Conservation (phyloP, 1,284 basidiomycete genomes). For the Phellopilus nigrolimitatus region DNA sequence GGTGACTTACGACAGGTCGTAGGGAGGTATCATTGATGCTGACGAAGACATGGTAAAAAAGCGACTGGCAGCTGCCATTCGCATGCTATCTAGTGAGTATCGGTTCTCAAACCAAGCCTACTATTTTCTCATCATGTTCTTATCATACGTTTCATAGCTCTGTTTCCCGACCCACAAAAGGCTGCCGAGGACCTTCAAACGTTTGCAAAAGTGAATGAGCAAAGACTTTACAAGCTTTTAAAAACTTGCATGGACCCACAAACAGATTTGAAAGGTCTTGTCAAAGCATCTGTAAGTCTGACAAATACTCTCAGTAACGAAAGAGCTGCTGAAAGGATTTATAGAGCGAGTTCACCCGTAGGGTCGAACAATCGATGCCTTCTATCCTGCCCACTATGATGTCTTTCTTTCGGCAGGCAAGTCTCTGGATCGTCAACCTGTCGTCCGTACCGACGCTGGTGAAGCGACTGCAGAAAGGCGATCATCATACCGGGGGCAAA, state of each 20-base stretch:
- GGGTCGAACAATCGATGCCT: slow-evolving; percentile 67
- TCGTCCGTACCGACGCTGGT: slow-evolving; percentile 81
- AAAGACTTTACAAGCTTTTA: slow-evolving; percentile 79
- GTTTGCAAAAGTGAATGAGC: slow-evolving; percentile 88
- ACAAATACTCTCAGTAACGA: background rate
- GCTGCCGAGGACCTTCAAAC: slow-evolving; percentile 73
- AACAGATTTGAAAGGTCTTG: slow-evolving; percentile 74
- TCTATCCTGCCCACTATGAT: slow-evolving; percentile 66
- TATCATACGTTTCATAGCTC: slow-evolving; percentile 31
- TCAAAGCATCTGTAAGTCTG: slow-evolving; percentile 68
- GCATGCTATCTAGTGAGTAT: slow-evolving; percentile 54
- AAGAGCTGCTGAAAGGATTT: background rate
- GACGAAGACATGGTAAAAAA: slow-evolving; percentile 61
- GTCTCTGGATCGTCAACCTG: slow-evolving; percentile 76
- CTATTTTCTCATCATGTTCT: slow-evolving; percentile 13
- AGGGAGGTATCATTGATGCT: slow-evolving; percentile 86
- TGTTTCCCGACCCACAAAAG: slow-evolving; percentile 69
- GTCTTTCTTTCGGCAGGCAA: slow-evolving; percentile 67
- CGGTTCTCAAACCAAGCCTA: too few relatives aligned
- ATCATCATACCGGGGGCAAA: slow-evolving; percentile 28
- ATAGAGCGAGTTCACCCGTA: slow-evolving; percentile 72
- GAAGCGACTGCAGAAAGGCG: slow-evolving; percentile 54
- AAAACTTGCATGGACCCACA: slow-evolving; percentile 79
- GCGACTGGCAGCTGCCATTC: slow-evolving; percentile 50
- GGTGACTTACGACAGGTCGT: slow-evolving; percentile 16